Evolutionary conservation across 148 eudicot species (phyloP).

Genomic region (Arbutus unedo): DNA sequence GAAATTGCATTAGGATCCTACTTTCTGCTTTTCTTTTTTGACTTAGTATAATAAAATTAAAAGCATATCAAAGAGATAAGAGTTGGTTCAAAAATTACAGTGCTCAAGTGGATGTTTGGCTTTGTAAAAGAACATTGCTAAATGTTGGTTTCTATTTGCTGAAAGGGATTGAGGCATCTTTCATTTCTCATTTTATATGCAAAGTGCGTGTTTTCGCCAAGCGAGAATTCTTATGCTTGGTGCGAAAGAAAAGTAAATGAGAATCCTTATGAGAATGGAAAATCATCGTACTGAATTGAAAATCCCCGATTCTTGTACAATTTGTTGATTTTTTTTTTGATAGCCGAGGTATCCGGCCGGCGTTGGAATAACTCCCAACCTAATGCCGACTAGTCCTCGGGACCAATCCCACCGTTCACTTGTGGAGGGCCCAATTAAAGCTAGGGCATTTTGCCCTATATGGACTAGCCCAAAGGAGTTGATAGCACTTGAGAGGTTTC

Average conservation of each 20-base stretch:
- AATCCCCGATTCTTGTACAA: neutral
- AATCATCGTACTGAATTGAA: neutral
- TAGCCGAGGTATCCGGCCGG: too few relatives aligned
- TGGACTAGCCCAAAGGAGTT: too few relatives aligned
- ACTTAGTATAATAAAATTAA: neutral
- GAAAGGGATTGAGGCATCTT: neutral
- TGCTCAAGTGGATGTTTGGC: conserved; percentile 6
- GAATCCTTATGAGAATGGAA: neutral
- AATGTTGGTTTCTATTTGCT: neutral
- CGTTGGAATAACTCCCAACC: too few relatives aligned
- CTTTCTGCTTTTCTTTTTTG: neutral
- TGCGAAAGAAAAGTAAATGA: neutral
- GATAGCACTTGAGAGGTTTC: too few relatives aligned
- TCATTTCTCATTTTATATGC: neutral
- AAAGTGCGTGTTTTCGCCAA: neutral
- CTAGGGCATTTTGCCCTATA: too few relatives aligned
- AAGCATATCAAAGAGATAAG: neutral
- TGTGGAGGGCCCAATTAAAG: too few relatives aligned
- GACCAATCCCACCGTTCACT: too few relatives aligned
- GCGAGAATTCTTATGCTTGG: neutral
- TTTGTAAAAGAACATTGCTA: conserved; percentile 3
- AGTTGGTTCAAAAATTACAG: neutral
- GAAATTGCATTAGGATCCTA: neutral
- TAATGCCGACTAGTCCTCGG: too few relatives aligned
- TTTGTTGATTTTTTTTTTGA: neutral